Evolutionary conservation across 805 yeast species (phyloP), one percentile per base, ranked within the genome.

Genomic region (Debaryomyces prosopidis): DNA sequence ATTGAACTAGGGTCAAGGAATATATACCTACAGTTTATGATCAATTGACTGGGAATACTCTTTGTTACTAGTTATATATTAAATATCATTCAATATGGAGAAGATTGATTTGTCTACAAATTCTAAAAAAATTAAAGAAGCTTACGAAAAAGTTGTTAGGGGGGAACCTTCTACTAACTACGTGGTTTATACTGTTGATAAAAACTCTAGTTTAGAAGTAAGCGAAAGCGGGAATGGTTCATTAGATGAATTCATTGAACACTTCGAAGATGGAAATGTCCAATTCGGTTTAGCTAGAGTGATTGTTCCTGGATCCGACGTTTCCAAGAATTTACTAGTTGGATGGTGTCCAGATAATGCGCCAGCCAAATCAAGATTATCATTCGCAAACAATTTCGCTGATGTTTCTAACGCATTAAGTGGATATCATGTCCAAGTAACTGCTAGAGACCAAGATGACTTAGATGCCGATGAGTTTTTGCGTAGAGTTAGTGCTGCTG

Each of bases 261-360:
- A 87, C 50, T 92, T 94, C 63, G 85, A 84, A 54, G 97, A 92
- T 53, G 87, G 95, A 3, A 81, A 82, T 47, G 89, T 91, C 48
- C 96, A 91, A 71, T 94, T 85, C 58, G 99, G 98, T 34, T 76
- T 94, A 47, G 87, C 89, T 34, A 81, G 96, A 44, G 89, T 92
- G 39, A 81, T 83, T 46, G 96, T 92, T 45, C 92, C 92, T 45
- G 95, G 94, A n/a, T 86, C 96, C 3, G 94, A 87, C 55, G 91
- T 94, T 30, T 79, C 81, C 59, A 94, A 94, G 72, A 75, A 88
- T 52, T 79, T 92, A 27, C 73, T 94, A 39, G 75, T 94, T 32
- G 98, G 97, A 42, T 92, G 97, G 97, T 88, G 96, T 69, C 99
- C 99, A 5, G 98, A 94, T 65, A 88, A 92, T 45, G 91, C 96